phyloP scores from a whole-genome alignment of 768 basidiomycete species.

The Termitomyces sp. region DNA sequence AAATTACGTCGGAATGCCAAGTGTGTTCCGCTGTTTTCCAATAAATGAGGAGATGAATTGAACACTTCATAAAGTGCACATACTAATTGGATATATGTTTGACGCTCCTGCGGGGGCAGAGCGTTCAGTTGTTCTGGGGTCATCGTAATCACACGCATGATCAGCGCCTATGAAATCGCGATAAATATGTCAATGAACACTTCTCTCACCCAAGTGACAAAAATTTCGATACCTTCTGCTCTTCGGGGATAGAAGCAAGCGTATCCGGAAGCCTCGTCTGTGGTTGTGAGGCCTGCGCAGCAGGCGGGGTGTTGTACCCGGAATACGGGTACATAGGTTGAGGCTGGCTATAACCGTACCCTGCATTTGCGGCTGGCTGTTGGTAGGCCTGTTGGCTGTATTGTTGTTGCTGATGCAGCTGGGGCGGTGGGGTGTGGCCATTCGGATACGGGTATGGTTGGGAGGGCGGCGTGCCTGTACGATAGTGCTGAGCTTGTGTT shows the following conservation, averaged over 20 bases:
- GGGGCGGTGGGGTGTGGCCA: constrained; percentile 13
- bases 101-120: constrained; percentile 67
- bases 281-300: constrained; percentile 16
- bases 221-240: constrained; percentile 48
- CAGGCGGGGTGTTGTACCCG: constrained; percentile 13
- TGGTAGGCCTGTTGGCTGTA: constrained; percentile 10
- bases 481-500: constrained; percentile 22
- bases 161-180: constrained; percentile 6
- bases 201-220: not conserved
- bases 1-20: constrained; percentile 28
- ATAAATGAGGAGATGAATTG: not conserved
- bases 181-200: not conserved
- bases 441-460: constrained; percentile 19
- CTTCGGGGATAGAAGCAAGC: constrained; percentile 57
- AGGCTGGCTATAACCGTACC: constrained; percentile 17
- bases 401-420: constrained; percentile 1
- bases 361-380: not conserved
- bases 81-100: constrained; percentile 80
- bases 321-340: constrained; percentile 11
- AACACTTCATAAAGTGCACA: constrained; percentile 21
- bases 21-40: constrained; percentile 29
- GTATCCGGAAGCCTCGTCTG: constrained; percentile 35
- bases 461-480: constrained; percentile 27
- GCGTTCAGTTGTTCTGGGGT: constrained; percentile 78
- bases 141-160: constrained; percentile 35